Evolutionary conservation across 2,329 filamentous ascomycete genomes (phyloP), one percentile per base, ranked within the genome.

Genomic region (Alternaria sp.): DNA sequence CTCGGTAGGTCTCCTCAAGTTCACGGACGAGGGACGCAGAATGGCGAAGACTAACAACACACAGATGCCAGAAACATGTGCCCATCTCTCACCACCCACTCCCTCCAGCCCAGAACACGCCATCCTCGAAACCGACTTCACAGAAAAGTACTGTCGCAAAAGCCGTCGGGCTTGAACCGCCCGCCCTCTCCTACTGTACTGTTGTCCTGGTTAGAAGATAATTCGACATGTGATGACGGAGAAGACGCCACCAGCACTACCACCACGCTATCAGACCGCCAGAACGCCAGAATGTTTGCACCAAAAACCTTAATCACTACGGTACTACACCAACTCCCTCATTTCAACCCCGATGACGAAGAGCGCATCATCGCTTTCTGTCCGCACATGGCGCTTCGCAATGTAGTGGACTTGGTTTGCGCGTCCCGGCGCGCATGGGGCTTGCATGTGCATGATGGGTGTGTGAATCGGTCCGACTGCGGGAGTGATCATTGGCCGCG

Each of bases 51-150:
- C 62, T 68, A 59, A 71, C 36, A 50, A 12, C 5, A 12, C 8
- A 28, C 17, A 76, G 74, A 73, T 72, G 36, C 73, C 74, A 47
- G 71, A 75, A 25, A 60, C 61, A 46, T 77, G 74, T 58, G 68
- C 67, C 17, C 67, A 70, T 17, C 60, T 67, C n/a, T 62, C 63
- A 46, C 40, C 61, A 23, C 55, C 68, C 12, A 58, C 60, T 63
- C n/a, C 65, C 13, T 49, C 64, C 9, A 45, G 57, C 9, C 36
- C 62, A 21, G 54, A 62, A 28, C 66, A 65, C 56, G 59, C 61
- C 1, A 56, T 60, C 21, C 66, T 77, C 25, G 74, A 77, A 60
- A 77, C 75, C 8, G 75, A 77, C 56, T 77, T 75, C 51, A 77
- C 75, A 3, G 61, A 68, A 23, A 55, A 56, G 12, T 78, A 66